These are phyloP conservation scores for Boletus rubroflammeus DNA, from an alignment of 768 basidiomycete genomes.

Conservation along the genomic window DNA sequence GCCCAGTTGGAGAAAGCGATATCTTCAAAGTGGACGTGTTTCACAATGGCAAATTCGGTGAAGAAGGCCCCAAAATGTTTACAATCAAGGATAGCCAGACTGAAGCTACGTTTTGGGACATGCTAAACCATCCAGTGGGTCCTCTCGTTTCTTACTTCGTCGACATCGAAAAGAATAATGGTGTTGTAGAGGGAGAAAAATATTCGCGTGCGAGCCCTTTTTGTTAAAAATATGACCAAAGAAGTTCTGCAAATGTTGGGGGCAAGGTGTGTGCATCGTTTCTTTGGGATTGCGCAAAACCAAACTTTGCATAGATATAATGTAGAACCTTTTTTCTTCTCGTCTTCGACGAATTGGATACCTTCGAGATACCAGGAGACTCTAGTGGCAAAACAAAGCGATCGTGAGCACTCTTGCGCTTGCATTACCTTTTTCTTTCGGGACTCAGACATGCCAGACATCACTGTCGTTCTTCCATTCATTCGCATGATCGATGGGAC, in stretches of 20 bases:
- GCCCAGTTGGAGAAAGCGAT: constrained; percentile 9
- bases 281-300: not conserved
- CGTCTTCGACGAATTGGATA: constrained; percentile 63
- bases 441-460: constrained; percentile 36
- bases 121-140: constrained; percentile 34
- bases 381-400: constrained; percentile 36
- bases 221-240: constrained; percentile 48
- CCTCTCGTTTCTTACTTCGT: not conserved
- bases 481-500: constrained; percentile 35
- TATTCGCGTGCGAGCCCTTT: constrained; percentile 46
- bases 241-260: constrained; percentile 56
- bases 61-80: not conserved
- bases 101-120: constrained; percentile 35
- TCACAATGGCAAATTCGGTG: constrained; percentile 8
- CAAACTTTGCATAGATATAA: constrained; percentile 35
- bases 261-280: constrained; percentile 37
- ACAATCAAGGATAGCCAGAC: constrained; percentile 8
- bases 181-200: constrained; percentile 28
- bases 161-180: not conserved
- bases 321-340: constrained; percentile 64
- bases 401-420: constrained; percentile 44
- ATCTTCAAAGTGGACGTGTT: constrained; percentile 27
- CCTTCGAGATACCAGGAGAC: constrained; percentile 62
- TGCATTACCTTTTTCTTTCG: constrained; percentile 10
- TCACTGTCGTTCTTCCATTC: constrained; percentile 54